Evolutionary conservation across 768 basidiomycete genomes (phyloP).

Genomic region (Daedalea quercina): DNA sequence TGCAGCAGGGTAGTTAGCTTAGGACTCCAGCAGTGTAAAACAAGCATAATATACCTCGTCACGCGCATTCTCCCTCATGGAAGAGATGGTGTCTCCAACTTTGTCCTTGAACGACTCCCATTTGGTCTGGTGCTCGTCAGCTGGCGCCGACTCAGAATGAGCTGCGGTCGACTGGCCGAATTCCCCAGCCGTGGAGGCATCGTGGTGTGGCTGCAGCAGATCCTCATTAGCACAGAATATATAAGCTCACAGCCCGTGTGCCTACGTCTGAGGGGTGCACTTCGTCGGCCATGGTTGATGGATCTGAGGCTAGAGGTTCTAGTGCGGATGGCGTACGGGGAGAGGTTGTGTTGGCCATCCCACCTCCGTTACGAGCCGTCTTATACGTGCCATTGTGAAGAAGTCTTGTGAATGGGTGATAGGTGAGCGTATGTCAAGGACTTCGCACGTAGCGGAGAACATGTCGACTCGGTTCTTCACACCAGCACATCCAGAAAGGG

Average conservation of each 20-base stretch:
- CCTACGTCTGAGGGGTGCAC: neutral
- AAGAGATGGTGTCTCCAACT: neutral
- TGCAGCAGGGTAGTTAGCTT: neutral
- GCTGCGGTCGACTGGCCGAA: neutral
- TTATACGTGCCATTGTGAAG: neutral
- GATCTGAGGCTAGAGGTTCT: neutral
- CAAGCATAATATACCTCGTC: neutral
- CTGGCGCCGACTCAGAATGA: no score
- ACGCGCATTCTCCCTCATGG: neutral
- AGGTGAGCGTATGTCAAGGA: neutral
- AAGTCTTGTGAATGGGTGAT: neutral
- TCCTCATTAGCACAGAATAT: neutral
- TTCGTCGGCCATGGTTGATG: neutral
- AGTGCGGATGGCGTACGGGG: neutral
- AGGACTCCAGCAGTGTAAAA: neutral
- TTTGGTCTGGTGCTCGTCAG: neutral
- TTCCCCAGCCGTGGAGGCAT: neutral
- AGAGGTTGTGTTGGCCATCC: neutral
- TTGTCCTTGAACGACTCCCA: constrained; percentile 2
- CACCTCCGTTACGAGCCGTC: neutral
- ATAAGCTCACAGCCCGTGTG: neutral
- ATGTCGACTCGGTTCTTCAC: no score
- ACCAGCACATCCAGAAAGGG: no score
- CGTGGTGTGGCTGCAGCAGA: neutral
- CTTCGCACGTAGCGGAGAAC: no score